These are phyloP conservation scores for Talaromyces sp. DNA, from an alignment of 2,329 filamentous ascomycete species.

Conservation along the genomic window DNA sequence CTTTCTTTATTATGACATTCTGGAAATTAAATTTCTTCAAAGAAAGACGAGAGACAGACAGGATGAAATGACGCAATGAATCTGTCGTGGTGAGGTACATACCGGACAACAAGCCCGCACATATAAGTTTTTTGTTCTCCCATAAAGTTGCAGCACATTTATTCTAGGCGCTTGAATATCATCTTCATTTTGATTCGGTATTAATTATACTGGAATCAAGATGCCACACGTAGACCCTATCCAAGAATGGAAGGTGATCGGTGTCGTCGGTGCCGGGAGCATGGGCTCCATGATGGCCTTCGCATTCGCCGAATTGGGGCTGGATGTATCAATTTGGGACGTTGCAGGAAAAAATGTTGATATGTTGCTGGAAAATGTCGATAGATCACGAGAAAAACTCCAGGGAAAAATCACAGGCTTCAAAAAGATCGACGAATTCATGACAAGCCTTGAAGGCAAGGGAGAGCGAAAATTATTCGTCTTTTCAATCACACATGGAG, in stretches of 20 bases:
- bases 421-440: conserved; percentile 36
- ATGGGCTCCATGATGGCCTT: conserved; percentile 46
- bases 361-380: conserved; percentile 26
- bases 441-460: conserved; percentile 31
- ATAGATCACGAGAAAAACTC: conserved; percentile 18
- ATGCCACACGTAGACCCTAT: conserved; percentile 21
- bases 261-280: conserved; percentile 40
- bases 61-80: not conserved
- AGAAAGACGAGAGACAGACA: not conserved
- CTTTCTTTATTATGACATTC: not conserved
- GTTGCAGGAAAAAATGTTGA: conserved; percentile 34
- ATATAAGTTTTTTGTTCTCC: not conserved
- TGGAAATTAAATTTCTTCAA: no score
- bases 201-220: not conserved
- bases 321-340: conserved; percentile 42
- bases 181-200: no score
- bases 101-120: not conserved
- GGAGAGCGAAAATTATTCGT: conserved; percentile 36
- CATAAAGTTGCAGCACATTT: no score
- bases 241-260: conserved; percentile 36
- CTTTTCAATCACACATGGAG: conserved; percentile 41
- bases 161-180: no score
- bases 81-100: not conserved
- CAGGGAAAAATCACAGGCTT: conserved; percentile 35
- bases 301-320: conserved; percentile 38